A percentile compares a stretch with the other conserved stretches of the same genome.
Conservation (phyloP, 495 filamentous ascomycete species). For the Achaetomiella virescens region DNA sequence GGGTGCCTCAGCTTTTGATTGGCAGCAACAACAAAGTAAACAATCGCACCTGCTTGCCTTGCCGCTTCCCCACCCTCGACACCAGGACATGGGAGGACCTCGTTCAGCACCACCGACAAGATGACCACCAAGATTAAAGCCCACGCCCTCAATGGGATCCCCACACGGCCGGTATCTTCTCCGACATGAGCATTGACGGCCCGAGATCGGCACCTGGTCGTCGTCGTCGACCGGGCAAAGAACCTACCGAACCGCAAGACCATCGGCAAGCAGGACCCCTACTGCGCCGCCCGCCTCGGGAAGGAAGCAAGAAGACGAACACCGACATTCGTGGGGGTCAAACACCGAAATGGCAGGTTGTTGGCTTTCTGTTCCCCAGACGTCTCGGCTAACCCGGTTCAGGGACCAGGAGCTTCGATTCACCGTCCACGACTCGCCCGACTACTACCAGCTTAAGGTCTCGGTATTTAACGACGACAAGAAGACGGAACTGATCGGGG, state of each 20-base stretch:
- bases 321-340: slow-evolving; percentile 93
- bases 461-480: slow-evolving; percentile 98
- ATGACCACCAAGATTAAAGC: slow-evolving; percentile 45
- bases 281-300: slow-evolving; percentile 85
- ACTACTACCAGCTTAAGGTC: slow-evolving; percentile 90
- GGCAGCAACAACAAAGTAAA: slow-evolving; percentile 23
- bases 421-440: slow-evolving; percentile 89
- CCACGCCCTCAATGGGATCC: slow-evolving; percentile 36
- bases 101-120: slow-evolving; percentile 7
- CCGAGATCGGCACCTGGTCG: slow-evolving; percentile 90
- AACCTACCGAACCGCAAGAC: slow-evolving; percentile 94
- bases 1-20: no score
- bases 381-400: slow-evolving; percentile 14
- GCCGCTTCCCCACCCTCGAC: background rate
- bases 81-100: slow-evolving; percentile 12
- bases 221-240: slow-evolving; percentile 87
- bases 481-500: slow-evolving; percentile 90
- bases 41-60: slow-evolving; percentile 11
- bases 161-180: slow-evolving; percentile 91
- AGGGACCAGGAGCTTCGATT: slow-evolving; percentile 99
- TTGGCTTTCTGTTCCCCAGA: slow-evolving; percentile 3
- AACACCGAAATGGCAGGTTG: slow-evolving; percentile 82
- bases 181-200: slow-evolving; percentile 91
- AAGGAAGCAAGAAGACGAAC: slow-evolving; percentile 96
- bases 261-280: slow-evolving; percentile 98